Evolutionary conservation across 1,284 basidiomycete genomes (phyloP), one percentile per base, ranked within the genome.

Genomic region (Sphaerobolus stellatus): DNA sequence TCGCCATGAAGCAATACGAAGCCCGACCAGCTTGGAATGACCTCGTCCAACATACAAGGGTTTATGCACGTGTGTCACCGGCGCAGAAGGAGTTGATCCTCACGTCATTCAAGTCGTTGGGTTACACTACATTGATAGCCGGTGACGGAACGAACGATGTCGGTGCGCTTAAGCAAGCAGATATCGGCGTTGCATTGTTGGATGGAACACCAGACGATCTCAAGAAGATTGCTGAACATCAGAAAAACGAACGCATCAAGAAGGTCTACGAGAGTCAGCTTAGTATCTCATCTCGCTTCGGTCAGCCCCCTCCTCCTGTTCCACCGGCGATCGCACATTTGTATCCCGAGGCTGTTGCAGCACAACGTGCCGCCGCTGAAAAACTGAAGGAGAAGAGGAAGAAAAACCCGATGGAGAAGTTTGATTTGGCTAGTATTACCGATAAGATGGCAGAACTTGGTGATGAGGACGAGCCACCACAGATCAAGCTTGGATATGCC

Each of bases 61-160:
- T 98, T 52, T 98, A 98, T 63, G 94, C 94, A 22, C 92, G 94
- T 50, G 94, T 97, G 20, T 96, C 94, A n/a, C 94, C 94, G 1
- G 73, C 83, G 1, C 95, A 98, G 69, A 98, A 98, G 73, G 94
- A 98, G 69, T 83, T 83, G 68, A 96, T 98, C 70, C 81, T 98
- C 46, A 91, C 92, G 0, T 88, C 90, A 3, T 78, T 98, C 54
- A 92, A 94, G 68, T 79, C 80, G 13, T 82, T 96, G 25, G 94
- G 94, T 25, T 98, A 92, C 69, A 80, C 82, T 6, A 98, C 94
- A 0, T 79, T 98, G 52, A 98, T 98, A 95, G 94, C 94, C 11
- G 94, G 94, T 56, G 95, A 98, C 68, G 95, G 95, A 34, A 98
- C 94, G 16, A 98, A 98, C 69, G 94, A 98, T 62, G 94, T 98